These are phyloP conservation scores for Nitzschia sp. DNA, from an alignment of 108 stramenopile genomes.

Conservation along the genomic window DNA sequence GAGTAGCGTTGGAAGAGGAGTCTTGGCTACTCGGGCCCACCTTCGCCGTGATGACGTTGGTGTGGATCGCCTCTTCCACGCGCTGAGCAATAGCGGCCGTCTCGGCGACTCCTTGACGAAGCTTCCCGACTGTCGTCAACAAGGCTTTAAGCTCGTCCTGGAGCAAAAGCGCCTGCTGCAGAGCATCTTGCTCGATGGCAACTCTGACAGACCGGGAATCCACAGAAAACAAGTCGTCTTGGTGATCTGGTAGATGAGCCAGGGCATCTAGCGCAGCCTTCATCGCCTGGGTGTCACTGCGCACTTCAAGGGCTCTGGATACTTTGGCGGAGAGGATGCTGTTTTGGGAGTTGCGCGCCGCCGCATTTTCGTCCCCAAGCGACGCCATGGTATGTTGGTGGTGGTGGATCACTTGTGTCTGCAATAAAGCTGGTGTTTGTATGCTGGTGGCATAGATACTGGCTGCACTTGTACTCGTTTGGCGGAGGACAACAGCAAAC, in stretches of 20 bases:
- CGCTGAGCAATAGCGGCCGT: slow-evolving; percentile 61
- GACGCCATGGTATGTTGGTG: background rate
- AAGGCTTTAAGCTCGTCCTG: slow-evolving; percentile 61
- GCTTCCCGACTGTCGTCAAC: slow-evolving; percentile 45
- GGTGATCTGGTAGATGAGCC: slow-evolving; percentile 48
- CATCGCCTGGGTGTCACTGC: slow-evolving; percentile 87
- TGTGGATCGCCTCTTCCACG: slow-evolving; percentile 47
- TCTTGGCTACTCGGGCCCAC: background rate
- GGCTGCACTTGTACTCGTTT: no score
- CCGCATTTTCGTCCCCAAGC: background rate
- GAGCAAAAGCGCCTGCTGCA: slow-evolving; percentile 72
- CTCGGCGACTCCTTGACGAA: slow-evolving; percentile 51
- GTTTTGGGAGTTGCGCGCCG: slow-evolving; percentile 17
- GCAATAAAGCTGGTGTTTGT: no score
- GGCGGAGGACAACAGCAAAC: no score
- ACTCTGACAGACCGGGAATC: slow-evolving; percentile 77
- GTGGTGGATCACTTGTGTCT: no score
- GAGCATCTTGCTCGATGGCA: slow-evolving; percentile 82
- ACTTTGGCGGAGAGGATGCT: slow-evolving; percentile 78
- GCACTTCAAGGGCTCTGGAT: slow-evolving; percentile 71
- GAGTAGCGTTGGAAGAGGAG: background rate
- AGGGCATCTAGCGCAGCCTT: slow-evolving; percentile 83
- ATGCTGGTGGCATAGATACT: no score
- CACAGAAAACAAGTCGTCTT: slow-evolving; percentile 42
- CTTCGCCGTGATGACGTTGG: slow-evolving; percentile 29